Base-by-base conservation (phyloP, 768 basidiomycete species). In the Agaricus subrufescens region DNA sequence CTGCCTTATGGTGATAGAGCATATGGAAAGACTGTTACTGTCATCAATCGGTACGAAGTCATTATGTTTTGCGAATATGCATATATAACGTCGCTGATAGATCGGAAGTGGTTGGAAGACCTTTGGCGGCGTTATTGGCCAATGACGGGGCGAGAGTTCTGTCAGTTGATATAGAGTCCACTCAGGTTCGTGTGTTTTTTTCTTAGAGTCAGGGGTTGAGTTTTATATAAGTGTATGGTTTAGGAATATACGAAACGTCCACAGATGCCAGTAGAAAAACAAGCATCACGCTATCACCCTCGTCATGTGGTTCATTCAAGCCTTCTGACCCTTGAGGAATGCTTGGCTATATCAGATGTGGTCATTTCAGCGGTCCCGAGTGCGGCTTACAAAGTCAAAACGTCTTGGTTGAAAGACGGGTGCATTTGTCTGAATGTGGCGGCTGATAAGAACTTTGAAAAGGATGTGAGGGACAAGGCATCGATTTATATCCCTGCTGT, bases 101-200 rank as follows among this genome's bases (percentile, higher is more conserved):
- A 60, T 95, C 92, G 39, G 97, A 99, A 69, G 97, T 99, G 37
- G 97, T 99, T 14, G 97, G 97, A 15, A 80, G 97, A 58, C 97
- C 96, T 11, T 78, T 98, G n/a, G 96, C 94, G 0, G 97, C 97
- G 3, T 75, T 99, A 46, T 80, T 98, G 42, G 85, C 95, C 3
- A 99, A 99, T 67, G 97, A 99, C 66, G 97, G 97, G 29, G 97
- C 96, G 1, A 80, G 94, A 8, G 97, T 98, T 4, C 87, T 98
- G 65, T 95, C 92, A 5, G 91, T 91, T 4, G 97, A 99, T 68
- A 91, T 98, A 54, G 94, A 96, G 67, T 91, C 93, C 9, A 90
- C 95, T 51, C 91, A 97, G 75, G 86, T 84, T 47, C 8, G 46
- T 31, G 23, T n/a, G 23, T 11, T 7, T 46, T 42, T 49, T 66